phyloP scores from a whole-genome alignment of 768 basidiomycete species.

The Cytidiella melzeri region DNA sequence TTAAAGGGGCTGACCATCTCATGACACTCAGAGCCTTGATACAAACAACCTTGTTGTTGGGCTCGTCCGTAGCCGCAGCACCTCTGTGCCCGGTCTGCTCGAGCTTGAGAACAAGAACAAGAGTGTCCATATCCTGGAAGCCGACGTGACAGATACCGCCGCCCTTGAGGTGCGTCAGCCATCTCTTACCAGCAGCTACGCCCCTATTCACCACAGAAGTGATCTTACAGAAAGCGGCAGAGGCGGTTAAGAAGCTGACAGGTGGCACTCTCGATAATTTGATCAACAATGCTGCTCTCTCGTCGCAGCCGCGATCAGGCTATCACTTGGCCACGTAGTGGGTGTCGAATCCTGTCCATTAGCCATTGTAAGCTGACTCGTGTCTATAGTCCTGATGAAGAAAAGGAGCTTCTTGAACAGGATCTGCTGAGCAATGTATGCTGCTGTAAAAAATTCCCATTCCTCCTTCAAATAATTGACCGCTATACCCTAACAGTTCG shows the following conservation, averaged over 20 bases:
- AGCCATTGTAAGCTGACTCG: not conserved
- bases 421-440: slow-evolving; percentile 19
- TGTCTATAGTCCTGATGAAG: slow-evolving; percentile 13
- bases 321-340: slow-evolving; percentile 18
- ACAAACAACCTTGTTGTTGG: slow-evolving; percentile 18
- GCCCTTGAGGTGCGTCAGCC: slow-evolving; percentile 24
- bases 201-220: no score
- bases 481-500: no score
- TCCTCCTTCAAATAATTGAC: no score
- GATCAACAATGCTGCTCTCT: slow-evolving; percentile 32
- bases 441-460: no score
- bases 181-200: no score
- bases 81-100: slow-evolving; percentile 12
- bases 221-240: slow-evolving; percentile 23
- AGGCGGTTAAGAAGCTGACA: slow-evolving; percentile 21
- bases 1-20: no score
- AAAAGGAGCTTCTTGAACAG: slow-evolving; percentile 17
- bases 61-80: slow-evolving; percentile 15
- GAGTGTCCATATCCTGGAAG: slow-evolving; percentile 31
- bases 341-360: no score
- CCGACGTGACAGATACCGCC: slow-evolving; percentile 29
- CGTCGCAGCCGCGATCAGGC: slow-evolving; percentile 6
- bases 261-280: slow-evolving; percentile 31
- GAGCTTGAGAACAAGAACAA: slow-evolving; percentile 10
- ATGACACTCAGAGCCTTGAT: slow-evolving; percentile 14